phyloP scores from a whole-genome alignment of 495 filamentous ascomycete genomes.

The Collariella sp. region DNA sequence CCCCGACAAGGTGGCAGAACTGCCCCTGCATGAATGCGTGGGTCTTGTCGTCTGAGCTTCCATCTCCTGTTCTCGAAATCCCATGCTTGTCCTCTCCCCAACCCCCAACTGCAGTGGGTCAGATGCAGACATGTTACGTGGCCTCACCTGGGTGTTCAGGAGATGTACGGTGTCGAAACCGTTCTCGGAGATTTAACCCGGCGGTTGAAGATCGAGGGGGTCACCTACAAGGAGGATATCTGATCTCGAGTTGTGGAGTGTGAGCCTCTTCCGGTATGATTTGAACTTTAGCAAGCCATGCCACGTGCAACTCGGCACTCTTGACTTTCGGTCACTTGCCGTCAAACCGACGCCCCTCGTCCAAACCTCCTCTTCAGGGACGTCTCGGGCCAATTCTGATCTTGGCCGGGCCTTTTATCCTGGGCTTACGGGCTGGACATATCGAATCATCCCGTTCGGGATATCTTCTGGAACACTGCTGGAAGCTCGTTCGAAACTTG shows the following conservation, averaged over 20 bases:
- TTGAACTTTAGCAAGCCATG: not conserved
- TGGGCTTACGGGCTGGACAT: constrained; percentile 2
- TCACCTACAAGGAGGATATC: too few relatives aligned
- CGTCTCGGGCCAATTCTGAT: constrained; percentile 12
- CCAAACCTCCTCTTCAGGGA: constrained; percentile 11
- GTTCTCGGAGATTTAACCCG: not conserved
- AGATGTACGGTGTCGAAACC: not conserved
- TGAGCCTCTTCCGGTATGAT: not conserved
- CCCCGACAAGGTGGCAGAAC: not conserved
- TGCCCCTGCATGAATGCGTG: constrained; percentile 10
- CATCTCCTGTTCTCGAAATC: constrained; percentile 12
- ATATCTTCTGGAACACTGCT: constrained; percentile 27
- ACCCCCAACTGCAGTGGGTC: constrained; percentile 9
- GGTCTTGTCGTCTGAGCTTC: constrained; percentile 6
- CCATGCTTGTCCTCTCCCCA: constrained; percentile 1
- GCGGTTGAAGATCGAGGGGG: not conserved
- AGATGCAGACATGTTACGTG: constrained; percentile 18
- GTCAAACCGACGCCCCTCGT: not conserved
- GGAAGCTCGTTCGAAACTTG: constrained; percentile 29
- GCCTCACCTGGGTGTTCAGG: constrained; percentile 1
- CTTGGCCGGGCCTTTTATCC: constrained; percentile 18
- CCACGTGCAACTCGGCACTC: constrained; percentile 9
- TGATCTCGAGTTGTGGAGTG: too few relatives aligned
- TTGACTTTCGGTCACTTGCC: not conserved
- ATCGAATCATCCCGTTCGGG: constrained; percentile 10